Conservation (phyloP, 2,329 filamentous ascomycete species). For the Ophiostoma piceae region DNA sequence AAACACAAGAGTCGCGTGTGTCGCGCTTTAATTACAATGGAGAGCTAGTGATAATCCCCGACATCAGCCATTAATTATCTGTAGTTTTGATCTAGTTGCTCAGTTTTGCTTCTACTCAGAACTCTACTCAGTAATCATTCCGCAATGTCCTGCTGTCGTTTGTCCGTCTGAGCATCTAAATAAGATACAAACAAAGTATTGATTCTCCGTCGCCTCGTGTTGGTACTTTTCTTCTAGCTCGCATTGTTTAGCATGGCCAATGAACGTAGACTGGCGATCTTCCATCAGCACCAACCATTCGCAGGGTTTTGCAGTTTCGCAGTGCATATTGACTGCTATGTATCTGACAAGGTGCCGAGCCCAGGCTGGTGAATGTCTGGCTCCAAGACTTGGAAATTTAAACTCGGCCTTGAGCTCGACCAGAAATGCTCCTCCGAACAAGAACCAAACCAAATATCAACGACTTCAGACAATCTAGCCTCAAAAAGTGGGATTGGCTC, state of each 20-base stretch:
- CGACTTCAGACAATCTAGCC: conserved; percentile 2
- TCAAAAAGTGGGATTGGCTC: conserved; percentile 1
- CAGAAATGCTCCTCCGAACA: background rate
- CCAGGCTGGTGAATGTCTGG: background rate
- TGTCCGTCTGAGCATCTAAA: background rate
- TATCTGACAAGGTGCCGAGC: background rate
- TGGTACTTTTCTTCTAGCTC: background rate
- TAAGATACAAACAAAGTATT: background rate
- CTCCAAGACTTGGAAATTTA: background rate
- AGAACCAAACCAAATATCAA: background rate
- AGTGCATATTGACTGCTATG: too few relatives aligned
- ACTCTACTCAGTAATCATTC: too few relatives aligned
- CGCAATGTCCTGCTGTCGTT: too few relatives aligned
- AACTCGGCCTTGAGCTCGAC: background rate
- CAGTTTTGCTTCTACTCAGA: too few relatives aligned
- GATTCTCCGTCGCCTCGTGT: background rate
- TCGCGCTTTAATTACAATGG: background rate
- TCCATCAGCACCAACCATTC: background rate
- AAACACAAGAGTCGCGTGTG: background rate
- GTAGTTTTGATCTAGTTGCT: too few relatives aligned
- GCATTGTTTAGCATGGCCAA: background rate
- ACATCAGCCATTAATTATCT: too few relatives aligned
- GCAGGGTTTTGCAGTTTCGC: too few relatives aligned
- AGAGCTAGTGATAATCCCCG: background rate
- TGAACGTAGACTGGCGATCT: background rate